Percentiles rank a stretch among this genome's conserved stretches.
phyloP scores from a whole-genome alignment of 805 yeast species.

The Yarrowia osloensis region DNA sequence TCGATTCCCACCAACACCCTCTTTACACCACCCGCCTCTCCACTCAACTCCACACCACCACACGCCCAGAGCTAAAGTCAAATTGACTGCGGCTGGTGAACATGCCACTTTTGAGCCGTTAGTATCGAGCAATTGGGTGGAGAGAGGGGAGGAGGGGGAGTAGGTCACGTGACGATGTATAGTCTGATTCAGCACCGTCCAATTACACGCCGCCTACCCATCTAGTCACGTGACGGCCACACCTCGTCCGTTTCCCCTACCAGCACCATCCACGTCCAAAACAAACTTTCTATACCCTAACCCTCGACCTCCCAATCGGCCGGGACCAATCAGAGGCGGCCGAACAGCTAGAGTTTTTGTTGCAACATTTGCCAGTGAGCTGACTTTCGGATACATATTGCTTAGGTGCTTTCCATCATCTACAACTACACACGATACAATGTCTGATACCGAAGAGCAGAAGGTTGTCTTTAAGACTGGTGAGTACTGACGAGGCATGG shows the following conservation, averaged over 20 bases:
- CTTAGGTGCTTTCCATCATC: slow-evolving; percentile 27
- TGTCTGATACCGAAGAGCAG: slow-evolving; percentile 30
- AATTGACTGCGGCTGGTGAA: slow-evolving; percentile 13
- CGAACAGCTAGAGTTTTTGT: slow-evolving; percentile 4
- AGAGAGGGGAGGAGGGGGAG: neutral
- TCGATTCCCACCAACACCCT: no score
- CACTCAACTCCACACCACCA: no score
- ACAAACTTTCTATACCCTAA: neutral
- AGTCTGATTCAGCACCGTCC: no score
- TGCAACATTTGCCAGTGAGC: slow-evolving; percentile 24
- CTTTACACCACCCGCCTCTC: no score
- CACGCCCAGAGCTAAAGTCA: neutral
- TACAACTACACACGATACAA: slow-evolving; percentile 27
- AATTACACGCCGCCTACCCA: no score
- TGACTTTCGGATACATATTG: slow-evolving; percentile 29
- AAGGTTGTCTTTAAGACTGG: slow-evolving; percentile 30
- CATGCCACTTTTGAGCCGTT: slow-evolving; percentile 12
- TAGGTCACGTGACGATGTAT: no score
- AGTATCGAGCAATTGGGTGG: neutral
- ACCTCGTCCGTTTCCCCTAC: no score
- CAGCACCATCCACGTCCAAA: no score
- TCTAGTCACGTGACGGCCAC: no score
- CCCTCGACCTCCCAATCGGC: slow-evolving; percentile 27
- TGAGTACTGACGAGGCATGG: slow-evolving; percentile 15
- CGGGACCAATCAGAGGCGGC: slow-evolving; percentile 7